Evolutionary conservation across 1,284 basidiomycete species (phyloP).

Genomic region (Rhizoctonia solani): DNA sequence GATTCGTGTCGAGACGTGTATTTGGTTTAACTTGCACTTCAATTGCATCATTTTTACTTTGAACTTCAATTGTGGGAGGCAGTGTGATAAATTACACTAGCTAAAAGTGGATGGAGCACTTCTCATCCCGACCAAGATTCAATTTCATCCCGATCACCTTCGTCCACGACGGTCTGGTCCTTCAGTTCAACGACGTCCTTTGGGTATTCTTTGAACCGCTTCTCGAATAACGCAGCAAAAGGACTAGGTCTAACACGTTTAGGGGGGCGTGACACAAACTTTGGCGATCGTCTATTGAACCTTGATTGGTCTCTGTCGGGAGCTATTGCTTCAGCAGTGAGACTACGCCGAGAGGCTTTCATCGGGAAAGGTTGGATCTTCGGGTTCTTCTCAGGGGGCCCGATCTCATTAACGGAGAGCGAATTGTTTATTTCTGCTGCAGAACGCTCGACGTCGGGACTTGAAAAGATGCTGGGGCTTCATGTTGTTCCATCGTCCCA

Average conservation of each 20-base stretch:
- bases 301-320: neutral
- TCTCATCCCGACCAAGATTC: conserved; percentile 19
- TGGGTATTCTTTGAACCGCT: neutral
- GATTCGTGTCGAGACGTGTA: conserved; percentile 23
- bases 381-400: neutral
- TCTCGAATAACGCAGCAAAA: conserved; percentile 18
- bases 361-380: neutral
- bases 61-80: conserved; percentile 7
- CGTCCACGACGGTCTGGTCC: neutral
- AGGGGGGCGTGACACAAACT: conserved; percentile 2
- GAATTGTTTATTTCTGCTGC: neutral
- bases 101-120: neutral
- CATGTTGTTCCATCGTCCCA: neutral
- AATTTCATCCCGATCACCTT: conserved; percentile 18
- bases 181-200: neutral
- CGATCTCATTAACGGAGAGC: neutral
- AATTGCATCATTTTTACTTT: conserved; percentile 31
- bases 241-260: conserved; percentile 11
- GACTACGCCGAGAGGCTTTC: neutral
- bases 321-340: neutral
- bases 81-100: neutral
- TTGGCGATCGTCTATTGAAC: conserved; percentile 5
- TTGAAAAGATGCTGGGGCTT: neutral
- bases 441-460: neutral
- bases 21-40: conserved; percentile 28